Percentiles rank a stretch among this genome's conserved stretches.
These are phyloP conservation scores for Ogataea allantospora DNA, from an alignment of 805 yeast species.

Conservation along the genomic window DNA sequence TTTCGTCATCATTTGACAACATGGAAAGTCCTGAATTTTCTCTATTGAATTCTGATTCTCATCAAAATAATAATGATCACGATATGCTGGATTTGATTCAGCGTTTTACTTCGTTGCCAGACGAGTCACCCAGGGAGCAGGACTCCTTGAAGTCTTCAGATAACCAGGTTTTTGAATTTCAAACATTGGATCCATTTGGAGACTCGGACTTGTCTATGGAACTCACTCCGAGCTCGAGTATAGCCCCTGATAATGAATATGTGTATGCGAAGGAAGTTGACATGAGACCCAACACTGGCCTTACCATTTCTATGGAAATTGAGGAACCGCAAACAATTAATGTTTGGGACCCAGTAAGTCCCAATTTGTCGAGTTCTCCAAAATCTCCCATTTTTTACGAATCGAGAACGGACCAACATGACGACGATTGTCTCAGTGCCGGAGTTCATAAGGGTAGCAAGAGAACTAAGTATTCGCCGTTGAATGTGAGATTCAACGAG, in stretches of 20 bases:
- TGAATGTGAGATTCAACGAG: constrained; percentile 13
- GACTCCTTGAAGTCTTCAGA: constrained; percentile 13
- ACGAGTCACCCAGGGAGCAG: constrained; percentile 9
- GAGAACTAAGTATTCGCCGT: constrained; percentile 12
- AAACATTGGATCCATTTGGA: constrained; percentile 7
- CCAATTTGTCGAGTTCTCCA: background rate
- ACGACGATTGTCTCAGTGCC: constrained; percentile 4
- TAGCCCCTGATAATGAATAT: constrained; percentile 8
- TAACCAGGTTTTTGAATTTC: constrained; percentile 14
- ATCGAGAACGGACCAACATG: background rate
- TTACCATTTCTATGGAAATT: background rate
- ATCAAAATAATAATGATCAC: constrained; percentile 1
- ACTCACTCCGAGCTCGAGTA: constrained; percentile 15
- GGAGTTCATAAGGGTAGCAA: constrained; percentile 11
- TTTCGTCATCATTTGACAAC: constrained; percentile 7
- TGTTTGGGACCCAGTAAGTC: constrained; percentile 2
- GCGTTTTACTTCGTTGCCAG: constrained; percentile 6
- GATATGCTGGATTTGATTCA: constrained; percentile 11
- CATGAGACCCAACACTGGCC: background rate
- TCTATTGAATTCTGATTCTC: background rate
- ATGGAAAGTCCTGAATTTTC: constrained; percentile 4
- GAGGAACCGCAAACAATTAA: constrained; percentile 3
- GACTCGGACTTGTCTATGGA: constrained; percentile 7
- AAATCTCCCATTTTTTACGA: background rate
- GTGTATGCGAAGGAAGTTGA: constrained; percentile 1